Evolutionary conservation across 805 yeast species (phyloP), one percentile per base, ranked within the genome.

Genomic region (Schwanniomyces sp.): DNA sequence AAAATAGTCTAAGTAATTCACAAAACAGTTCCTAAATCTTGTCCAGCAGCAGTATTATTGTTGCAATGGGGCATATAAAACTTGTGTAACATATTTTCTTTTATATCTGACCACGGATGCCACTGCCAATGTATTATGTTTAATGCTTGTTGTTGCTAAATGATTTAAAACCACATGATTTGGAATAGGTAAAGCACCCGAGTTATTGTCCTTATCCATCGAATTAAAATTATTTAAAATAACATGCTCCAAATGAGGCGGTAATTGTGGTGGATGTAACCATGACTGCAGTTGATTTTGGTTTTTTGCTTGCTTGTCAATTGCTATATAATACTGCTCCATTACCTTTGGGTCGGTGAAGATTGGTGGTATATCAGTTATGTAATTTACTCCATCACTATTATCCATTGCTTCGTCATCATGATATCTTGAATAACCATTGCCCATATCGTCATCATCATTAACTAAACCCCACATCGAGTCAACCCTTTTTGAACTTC

Each of bases 181-280:
- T 11, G 98, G 98, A 47, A 91, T 90, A 8, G 96, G 94, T 55
- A 91, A 71, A 1, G 96, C 96, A 46, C 96, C 96, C 34, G 88
- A 80, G 56, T 86, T 88, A 64, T 91, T 92, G 59, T 87, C 91
- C 56, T 75, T 79, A 56, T 85, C 89, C 56, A 57, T 60, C 21
- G 72, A 78, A 54, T 70, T 72, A 59, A 69, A 86, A 55, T 84
- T 83, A 70, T 92, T 92, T 60, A 92, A 77, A 46, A 94, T 91
- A 47, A 94, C 98, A 59, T 87, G 86, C 63, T 94, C 99, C 50
- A 94, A 75, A 66, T 92, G 99, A 8, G 99, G 99, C 7, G 99
- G 99, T 43, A 94, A 75, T 62, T 88, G 96, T 18, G 99, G 99
- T 17, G 99, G 98, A 27, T 95, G 90, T 45, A 91, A 80, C 78